Conservation (phyloP, 441 rosid genomes). For the Populus hybrid region DNA sequence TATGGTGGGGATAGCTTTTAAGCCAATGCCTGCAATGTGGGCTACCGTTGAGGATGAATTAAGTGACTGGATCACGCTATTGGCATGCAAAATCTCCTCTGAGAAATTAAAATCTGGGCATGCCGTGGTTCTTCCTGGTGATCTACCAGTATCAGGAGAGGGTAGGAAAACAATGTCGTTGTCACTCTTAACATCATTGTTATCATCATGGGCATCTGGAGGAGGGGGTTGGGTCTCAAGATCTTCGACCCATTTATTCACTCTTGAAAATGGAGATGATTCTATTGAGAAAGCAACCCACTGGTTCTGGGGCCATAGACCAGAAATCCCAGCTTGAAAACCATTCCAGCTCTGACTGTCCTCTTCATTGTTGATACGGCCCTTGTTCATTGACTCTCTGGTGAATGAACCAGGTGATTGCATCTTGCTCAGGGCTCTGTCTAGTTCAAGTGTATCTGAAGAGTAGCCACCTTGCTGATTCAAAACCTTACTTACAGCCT, state of each 20-base stretch:
- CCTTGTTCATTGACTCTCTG: conserved; percentile 40
- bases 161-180: conserved; percentile 39
- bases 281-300: conserved; percentile 80
- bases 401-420: conserved; percentile 48
- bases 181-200: conserved; percentile 32
- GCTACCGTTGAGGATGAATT: conserved; percentile 86
- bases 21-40: conserved; percentile 69
- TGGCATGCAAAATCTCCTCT: conserved; percentile 69
- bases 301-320: conserved; percentile 71
- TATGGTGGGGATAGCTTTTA: conserved; percentile 72
- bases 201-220: conserved; percentile 22
- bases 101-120: conserved; percentile 39
- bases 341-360: conserved; percentile 41
- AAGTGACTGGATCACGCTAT: conserved; percentile 63
- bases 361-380: conserved; percentile 15
- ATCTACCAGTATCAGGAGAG: conserved; percentile 50
- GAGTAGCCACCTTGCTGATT: conserved; percentile 81
- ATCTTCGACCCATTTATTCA: conserved; percentile 79
- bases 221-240: conserved; percentile 35
- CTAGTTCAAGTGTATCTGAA: conserved; percentile 71
- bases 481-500: conserved; percentile 15
- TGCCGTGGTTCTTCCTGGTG: conserved; percentile 26
- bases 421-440: conserved; percentile 31
- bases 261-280: conserved; percentile 62
- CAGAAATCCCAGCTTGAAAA: conserved; percentile 34